Conservation (phyloP, 2,329 filamentous ascomycete genomes). For the Colletotrichum sp. region DNA sequence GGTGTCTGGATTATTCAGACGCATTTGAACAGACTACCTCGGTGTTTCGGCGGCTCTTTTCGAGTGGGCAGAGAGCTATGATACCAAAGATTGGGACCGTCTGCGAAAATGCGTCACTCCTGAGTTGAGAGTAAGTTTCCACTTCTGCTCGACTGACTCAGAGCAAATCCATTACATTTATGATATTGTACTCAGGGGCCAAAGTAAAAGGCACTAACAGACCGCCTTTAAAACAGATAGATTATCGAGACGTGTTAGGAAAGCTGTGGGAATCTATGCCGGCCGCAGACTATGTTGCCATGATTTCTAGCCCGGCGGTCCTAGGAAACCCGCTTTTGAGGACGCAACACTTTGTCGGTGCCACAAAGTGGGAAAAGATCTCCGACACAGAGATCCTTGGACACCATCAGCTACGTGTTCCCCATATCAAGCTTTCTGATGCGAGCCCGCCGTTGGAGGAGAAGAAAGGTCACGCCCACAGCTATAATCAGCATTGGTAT, state of each 20-base stretch:
- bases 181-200: not conserved
- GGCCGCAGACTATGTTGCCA: slow-evolving; percentile 62
- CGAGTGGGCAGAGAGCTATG: slow-evolving; percentile 70
- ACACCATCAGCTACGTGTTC: slow-evolving; percentile 65
- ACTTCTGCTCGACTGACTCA: slow-evolving; percentile 48
- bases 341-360: slow-evolving; percentile 70
- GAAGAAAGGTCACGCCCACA: slow-evolving; percentile 66
- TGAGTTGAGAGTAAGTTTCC: slow-evolving; percentile 49
- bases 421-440: slow-evolving; percentile 65
- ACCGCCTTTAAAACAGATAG: slow-evolving; percentile 52
- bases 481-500: slow-evolving; percentile 63
- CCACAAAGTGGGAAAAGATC: slow-evolving; percentile 62
- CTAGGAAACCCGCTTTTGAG: slow-evolving; percentile 65
- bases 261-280: slow-evolving; percentile 66
- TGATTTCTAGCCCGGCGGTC: slow-evolving; percentile 61
- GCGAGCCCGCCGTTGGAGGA: slow-evolving; percentile 48
- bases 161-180: slow-evolving; percentile 33
- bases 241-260: slow-evolving; percentile 71
- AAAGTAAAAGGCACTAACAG: not conserved
- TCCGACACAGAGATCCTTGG: slow-evolving; percentile 64
- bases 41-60: slow-evolving; percentile 54
- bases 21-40: slow-evolving; percentile 48
- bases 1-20: not conserved
- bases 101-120: slow-evolving; percentile 58
- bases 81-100: slow-evolving; percentile 68